phyloP scores from a whole-genome alignment of 768 basidiomycete species.

The Suillus paluster region DNA sequence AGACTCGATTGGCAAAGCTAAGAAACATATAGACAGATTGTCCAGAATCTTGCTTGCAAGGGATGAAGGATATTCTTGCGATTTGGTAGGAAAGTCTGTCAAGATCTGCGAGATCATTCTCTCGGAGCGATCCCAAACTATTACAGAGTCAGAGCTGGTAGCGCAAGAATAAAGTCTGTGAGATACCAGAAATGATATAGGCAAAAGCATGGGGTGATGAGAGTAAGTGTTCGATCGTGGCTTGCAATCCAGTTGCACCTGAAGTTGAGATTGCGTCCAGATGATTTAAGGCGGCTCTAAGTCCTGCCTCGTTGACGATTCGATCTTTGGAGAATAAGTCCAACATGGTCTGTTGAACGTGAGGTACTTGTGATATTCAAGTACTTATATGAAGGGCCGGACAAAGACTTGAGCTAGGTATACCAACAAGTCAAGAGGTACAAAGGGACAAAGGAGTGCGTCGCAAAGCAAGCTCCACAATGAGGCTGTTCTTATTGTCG shows the following conservation, averaged over 20 bases:
- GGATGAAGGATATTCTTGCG: constrained; percentile 26
- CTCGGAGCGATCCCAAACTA: constrained; percentile 20
- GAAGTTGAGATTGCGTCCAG: constrained; percentile 31
- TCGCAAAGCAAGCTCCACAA: too few species aligned
- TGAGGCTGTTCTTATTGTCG: too few species aligned
- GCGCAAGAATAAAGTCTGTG: neutral
- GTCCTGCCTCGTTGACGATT: constrained; percentile 22
- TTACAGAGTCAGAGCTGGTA: neutral
- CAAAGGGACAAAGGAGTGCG: too few species aligned
- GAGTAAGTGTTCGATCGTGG: constrained; percentile 29
- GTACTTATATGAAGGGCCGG: too few species aligned
- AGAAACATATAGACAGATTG: constrained; percentile 26
- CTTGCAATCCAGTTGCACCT: constrained; percentile 21
- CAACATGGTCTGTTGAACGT: too few species aligned
- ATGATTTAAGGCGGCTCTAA: constrained; percentile 16
- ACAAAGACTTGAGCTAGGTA: too few species aligned
- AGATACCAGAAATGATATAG: constrained; percentile 32
- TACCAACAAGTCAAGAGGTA: too few species aligned
- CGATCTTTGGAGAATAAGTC: too few species aligned
- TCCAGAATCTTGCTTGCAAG: constrained; percentile 24
- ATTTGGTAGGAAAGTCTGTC: constrained; percentile 35
- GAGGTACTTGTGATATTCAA: too few species aligned
- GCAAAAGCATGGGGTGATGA: constrained; percentile 31
- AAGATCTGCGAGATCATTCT: constrained; percentile 35
- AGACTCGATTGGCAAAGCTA: constrained; percentile 24